A percentile compares a stretch with the other conserved stretches of the same genome.
Conservation (phyloP, 2,329 filamentous ascomycete species). For the Clarireedia paspali region DNA sequence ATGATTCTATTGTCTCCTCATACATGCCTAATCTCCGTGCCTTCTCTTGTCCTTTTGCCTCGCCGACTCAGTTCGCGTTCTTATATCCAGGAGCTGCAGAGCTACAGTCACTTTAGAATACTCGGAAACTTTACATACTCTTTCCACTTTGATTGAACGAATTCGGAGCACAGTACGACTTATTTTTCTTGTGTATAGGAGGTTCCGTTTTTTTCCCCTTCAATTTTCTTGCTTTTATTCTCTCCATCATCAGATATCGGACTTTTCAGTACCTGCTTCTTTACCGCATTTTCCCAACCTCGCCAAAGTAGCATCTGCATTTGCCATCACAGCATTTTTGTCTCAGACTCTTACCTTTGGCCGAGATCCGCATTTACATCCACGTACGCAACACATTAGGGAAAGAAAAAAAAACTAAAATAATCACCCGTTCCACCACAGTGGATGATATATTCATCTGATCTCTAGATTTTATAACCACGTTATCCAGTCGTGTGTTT, state of each 20-base stretch:
- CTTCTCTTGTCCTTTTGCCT: neutral
- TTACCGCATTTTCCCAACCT: constrained; percentile 6
- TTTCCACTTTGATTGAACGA: neutral
- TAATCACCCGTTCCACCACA: neutral
- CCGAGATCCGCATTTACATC: neutral
- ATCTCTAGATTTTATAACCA: neutral
- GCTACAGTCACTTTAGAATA: too few relatives aligned
- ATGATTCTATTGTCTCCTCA: neutral
- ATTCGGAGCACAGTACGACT: neutral
- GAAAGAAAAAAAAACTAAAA: neutral
- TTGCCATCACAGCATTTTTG: neutral
- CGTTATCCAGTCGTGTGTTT: neutral
- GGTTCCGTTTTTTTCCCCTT: neutral
- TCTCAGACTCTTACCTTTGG: neutral
- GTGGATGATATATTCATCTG: neutral
- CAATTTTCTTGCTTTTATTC: neutral
- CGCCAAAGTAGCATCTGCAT: neutral
- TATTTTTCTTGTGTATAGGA: neutral
- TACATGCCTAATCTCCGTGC: neutral
- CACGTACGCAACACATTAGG: neutral
- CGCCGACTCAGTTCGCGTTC: neutral
- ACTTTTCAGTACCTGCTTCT: neutral
- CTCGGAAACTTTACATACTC: neutral
- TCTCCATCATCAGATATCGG: neutral
- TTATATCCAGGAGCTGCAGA: neutral